A percentile compares a stretch with the other conserved stretches of the same genome.
These are phyloP conservation scores for Neurospora cerealis DNA, from an alignment of 495 filamentous ascomycete genomes.

Conservation along the genomic window DNA sequence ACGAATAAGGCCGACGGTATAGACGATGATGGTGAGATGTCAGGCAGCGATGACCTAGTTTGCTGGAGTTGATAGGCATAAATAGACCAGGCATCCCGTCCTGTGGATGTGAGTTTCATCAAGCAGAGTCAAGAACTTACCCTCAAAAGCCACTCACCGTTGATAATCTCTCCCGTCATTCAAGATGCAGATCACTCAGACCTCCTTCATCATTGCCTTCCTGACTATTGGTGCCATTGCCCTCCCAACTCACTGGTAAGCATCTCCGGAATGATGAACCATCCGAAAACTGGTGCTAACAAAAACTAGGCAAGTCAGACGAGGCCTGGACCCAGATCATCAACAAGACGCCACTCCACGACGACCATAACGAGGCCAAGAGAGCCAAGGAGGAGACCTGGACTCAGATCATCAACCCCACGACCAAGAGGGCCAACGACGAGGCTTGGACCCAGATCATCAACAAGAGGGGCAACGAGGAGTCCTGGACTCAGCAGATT, in stretches of 20 bases:
- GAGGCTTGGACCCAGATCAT: background rate
- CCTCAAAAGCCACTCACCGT: background rate
- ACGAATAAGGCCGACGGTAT: background rate
- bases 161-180: background rate
- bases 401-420: background rate
- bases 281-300: background rate
- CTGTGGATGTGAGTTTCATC: background rate
- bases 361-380: background rate
- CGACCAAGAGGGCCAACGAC: background rate
- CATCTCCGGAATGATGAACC: background rate
- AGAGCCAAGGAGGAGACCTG: background rate
- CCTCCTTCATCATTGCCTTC: conserved; percentile 1
- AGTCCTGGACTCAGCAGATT: background rate
- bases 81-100: background rate
- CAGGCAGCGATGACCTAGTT: background rate
- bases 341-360: background rate
- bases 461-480: background rate
- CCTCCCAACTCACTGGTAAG: background rate
- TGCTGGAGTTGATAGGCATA: background rate
- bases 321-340: background rate
- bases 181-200: background rate
- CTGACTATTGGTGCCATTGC: background rate
- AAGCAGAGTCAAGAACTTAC: background rate
- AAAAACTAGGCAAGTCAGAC: background rate
- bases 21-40: background rate